Evolutionary conservation across 2,329 filamentous ascomycete genomes (phyloP), one percentile per base, ranked within the genome.

Genomic region (Colletotrichum noveboracense): DNA sequence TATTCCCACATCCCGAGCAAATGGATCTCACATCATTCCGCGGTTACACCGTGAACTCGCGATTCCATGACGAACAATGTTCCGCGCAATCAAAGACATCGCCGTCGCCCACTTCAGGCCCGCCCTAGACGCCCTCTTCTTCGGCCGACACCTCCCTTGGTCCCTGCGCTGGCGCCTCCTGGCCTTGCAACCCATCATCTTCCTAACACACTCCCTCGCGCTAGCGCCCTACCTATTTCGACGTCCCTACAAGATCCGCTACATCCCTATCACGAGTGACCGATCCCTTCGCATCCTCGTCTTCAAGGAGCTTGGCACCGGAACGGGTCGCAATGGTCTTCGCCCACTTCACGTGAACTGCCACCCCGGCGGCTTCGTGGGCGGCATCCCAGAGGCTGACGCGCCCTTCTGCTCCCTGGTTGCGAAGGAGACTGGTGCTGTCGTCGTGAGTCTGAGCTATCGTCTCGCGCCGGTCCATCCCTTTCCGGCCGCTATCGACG

Each of bases 391-490:
- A 3, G 87, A 88, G 64, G 79, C 82, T 7, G 79, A 83, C 28
- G 83, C 82, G 2, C 68, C 77, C 0, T 86, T 85, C 68, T 84
- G 84, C 71, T 72, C 80, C 3, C 75, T 79, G 7, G 75, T 88
- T 1, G 84, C 84, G 1, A 76, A 80, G 18, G 78, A 82, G 48
- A 88, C 86, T 0, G 87, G 85, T 1, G 86, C 86, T 3, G 83
- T 89, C 0, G 86, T 87, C 18, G 82, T 90, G 9, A 88, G 87
- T 72, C 84, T 90, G 6, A 87, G 89, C 21, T 90, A 91, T 77
- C 83, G 89, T 2, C 84, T 89, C 36, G 89, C 88, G 9, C 89
- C 89, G 0, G 88, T 89, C 73, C 82, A 89, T 77, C 81, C 83
- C 28, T 91, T 90, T 72, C 89, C 89, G 0, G 82, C 80, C 2